Evolutionary conservation across 192 early-diverging fungal genomes (phyloP).

Genomic region (Umbelopsis sp.): DNA sequence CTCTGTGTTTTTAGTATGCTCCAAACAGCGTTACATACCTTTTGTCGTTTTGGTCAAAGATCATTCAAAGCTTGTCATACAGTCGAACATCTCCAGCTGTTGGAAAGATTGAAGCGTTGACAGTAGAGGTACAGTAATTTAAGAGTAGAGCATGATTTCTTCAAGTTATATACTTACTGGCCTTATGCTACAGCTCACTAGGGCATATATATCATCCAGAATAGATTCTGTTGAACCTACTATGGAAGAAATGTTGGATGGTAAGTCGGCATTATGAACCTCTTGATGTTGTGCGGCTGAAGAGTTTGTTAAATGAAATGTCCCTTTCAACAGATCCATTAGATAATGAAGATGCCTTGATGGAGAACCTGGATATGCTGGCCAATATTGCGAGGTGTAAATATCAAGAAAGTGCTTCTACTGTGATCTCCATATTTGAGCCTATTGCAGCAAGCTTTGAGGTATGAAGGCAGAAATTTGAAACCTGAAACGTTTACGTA

Average conservation of each 20-base stretch:
- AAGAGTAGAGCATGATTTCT: slow-evolving; percentile 25
- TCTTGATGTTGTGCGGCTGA: background rate
- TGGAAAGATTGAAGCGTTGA: slow-evolving; percentile 48
- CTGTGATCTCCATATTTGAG: slow-evolving; percentile 57
- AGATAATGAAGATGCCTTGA: slow-evolving; percentile 67
- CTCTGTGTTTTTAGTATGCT: slow-evolving; percentile 61
- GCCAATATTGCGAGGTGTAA: slow-evolving; percentile 67
- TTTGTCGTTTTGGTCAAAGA: slow-evolving; percentile 87
- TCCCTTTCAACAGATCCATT: slow-evolving; percentile 52
- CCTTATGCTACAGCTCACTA: slow-evolving; percentile 42
- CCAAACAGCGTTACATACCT: slow-evolving; percentile 76
- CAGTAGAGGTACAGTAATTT: slow-evolving; percentile 44
- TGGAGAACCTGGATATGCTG: slow-evolving; percentile 69
- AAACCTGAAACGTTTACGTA: too few species aligned
- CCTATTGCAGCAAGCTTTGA: slow-evolving; percentile 64
- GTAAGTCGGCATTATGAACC: slow-evolving; percentile 27
- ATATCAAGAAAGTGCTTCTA: slow-evolving; percentile 60
- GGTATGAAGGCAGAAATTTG: too few species aligned
- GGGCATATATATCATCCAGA: slow-evolving; percentile 51
- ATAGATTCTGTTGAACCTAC: slow-evolving; percentile 49
- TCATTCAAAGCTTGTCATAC: slow-evolving; percentile 57
- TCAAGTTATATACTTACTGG: slow-evolving; percentile 23
- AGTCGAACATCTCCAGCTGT: slow-evolving; percentile 45
- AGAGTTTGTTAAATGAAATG: background rate
- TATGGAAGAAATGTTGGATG: slow-evolving; percentile 58